Evolutionary conservation across 73 alveolate species (phyloP), one percentile per base, ranked within the genome.

Genomic region (Paramecium tetraurelia): DNA sequence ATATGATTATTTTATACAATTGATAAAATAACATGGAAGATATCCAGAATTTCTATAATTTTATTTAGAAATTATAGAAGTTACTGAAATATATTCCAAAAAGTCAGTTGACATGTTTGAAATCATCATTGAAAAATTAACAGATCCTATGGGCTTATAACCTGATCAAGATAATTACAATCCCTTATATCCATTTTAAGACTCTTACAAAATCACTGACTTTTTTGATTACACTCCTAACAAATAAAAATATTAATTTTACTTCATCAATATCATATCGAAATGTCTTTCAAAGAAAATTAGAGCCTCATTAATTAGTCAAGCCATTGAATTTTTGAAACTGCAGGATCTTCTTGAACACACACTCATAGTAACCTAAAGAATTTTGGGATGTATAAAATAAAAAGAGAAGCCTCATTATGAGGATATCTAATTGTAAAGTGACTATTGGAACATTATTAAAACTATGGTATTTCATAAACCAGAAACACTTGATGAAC

Each of bases 21-120:
- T 80, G 14, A 80, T 80, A 8, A 43, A 41, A 41, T 20, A 41
- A 6, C 90, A 80, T 80, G 90, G 90, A 14, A 41, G 57, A 48
- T 80, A 80, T 80, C 90, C 90, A 11, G 90, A 80, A 80, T 80
- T 80, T 48, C 16, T 80, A n/a, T 20, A 44, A 43, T 80, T 80
- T 48, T 80, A 80, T 80, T 59, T 31, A 20, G 76, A 80, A 41
- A 80, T 80, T 24, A 10, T 80, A 41, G 72, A 80, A 43, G 90
- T 80, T 10, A 27, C 90, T 20, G 90, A 80, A 9, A 40, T 40
- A 10, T 80, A 38, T 80, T 80, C 72, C 2, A 80, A 80, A 44
- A 46, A 80, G 5, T 43, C 70, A 41, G 59, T 21, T 35, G 90
- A 80, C 46, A 80, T 80, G 72, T 43, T 31, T 48, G 57, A 40